Conservation (phyloP, 495 filamentous ascomycete species). For the Aspergillus affinis region DNA sequence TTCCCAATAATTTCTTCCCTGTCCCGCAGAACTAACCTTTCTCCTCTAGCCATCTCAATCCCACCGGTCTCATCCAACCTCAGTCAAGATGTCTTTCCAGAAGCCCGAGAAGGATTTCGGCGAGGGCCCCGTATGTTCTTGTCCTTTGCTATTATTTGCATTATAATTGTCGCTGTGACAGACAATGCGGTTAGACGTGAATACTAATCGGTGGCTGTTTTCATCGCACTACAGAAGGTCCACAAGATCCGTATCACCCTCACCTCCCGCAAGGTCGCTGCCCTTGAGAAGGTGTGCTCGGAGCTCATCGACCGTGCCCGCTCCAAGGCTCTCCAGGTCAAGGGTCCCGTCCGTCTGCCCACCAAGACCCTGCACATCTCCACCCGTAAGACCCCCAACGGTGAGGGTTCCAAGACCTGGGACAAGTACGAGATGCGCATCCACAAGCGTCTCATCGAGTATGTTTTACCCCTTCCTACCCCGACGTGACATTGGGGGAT, state of each 20-base stretch:
- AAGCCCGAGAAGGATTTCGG: constrained; percentile 94
- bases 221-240: constrained; percentile 63
- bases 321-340: constrained; percentile 96
- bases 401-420: constrained; percentile 99
- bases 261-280: constrained; percentile 85
- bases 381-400: constrained; percentile 94
- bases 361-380: constrained; percentile 97
- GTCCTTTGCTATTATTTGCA: background rate
- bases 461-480: constrained; percentile 32
- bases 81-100: constrained; percentile 85
- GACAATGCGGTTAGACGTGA: no score
- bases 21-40: constrained; percentile 13
- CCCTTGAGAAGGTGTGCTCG: constrained; percentile 97
- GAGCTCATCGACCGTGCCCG: constrained; percentile 99
- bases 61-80: constrained; percentile 25
- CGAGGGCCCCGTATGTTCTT: constrained; percentile 69
- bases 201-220: constrained; percentile 14
- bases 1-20: background rate
- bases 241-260: constrained; percentile 99
- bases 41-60: constrained; percentile 22
- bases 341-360: constrained; percentile 97
- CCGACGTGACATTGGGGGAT: background rate
- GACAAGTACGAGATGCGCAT: constrained; percentile 99
- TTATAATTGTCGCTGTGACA: constrained; percentile 1
- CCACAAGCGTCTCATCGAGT: constrained; percentile 97